Conservation (phyloP, 371 early-diverging fungal genomes). For the Mucor velutinosus region DNA sequence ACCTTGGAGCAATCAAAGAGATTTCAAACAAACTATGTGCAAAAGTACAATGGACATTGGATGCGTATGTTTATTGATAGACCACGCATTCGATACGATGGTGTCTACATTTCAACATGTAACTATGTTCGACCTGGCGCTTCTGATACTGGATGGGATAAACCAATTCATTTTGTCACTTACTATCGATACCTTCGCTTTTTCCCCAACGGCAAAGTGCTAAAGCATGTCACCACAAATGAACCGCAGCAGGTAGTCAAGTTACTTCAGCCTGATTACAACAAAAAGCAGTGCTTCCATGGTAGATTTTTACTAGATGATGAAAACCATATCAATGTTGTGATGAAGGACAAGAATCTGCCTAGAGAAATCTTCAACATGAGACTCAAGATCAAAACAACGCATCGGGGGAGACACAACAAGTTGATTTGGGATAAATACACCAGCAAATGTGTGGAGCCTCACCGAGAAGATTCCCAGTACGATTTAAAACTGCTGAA, state of each 20-base stretch:
- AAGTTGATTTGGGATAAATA: constrained; percentile 67
- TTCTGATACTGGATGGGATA: constrained; percentile 56
- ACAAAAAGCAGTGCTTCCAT: constrained; percentile 45
- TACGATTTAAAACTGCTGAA: constrained; percentile 49
- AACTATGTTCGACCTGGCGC: constrained; percentile 60
- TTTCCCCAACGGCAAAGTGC: constrained; percentile 55
- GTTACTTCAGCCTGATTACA: constrained; percentile 28
- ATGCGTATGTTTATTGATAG: constrained; percentile 62
- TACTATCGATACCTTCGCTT: constrained; percentile 75
- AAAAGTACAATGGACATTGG: constrained; percentile 43
- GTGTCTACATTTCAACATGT: constrained; percentile 69
- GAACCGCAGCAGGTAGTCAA: constrained; percentile 55
- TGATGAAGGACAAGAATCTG: constrained; percentile 36
- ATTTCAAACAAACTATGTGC: constrained; percentile 25
- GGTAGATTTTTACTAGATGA: constrained; percentile 41
- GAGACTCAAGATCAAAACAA: constrained; percentile 49
- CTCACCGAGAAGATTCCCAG: constrained; percentile 21
- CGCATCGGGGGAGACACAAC: constrained; percentile 66
- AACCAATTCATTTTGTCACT: constrained; percentile 68
- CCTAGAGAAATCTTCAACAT: constrained; percentile 47
- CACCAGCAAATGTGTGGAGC: constrained; percentile 25
- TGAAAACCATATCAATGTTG: constrained; percentile 26
- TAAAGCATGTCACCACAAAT: constrained; percentile 54
- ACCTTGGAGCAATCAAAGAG: constrained; percentile 23
- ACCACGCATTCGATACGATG: constrained; percentile 69